Conservation (phyloP, 192 early-diverging fungal species). For the Dimargaris cristalligena region DNA sequence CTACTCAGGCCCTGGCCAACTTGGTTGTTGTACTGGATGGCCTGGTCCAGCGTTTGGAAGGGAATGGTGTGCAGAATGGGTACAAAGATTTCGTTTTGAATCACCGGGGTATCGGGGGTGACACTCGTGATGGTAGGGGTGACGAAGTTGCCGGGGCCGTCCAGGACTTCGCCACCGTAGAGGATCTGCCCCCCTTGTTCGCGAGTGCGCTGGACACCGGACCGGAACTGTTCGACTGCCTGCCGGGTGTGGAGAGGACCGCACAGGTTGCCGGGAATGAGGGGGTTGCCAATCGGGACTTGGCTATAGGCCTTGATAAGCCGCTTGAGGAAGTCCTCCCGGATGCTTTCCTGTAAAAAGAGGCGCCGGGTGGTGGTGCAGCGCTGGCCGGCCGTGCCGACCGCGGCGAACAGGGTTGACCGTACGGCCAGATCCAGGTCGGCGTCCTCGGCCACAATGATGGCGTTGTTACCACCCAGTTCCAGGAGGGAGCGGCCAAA, state of each 20-base stretch:
- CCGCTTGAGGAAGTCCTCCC: constrained; percentile 63
- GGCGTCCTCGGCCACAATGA: constrained; percentile 82
- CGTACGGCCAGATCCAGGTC: constrained; percentile 77
- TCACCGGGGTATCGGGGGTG: constrained; percentile 49
- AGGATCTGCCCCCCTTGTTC: constrained; percentile 74
- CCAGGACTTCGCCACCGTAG: constrained; percentile 62
- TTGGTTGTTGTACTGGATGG: constrained; percentile 73
- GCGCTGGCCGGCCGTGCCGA: constrained; percentile 89
- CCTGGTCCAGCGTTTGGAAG: constrained; percentile 62
- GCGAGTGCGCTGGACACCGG: constrained; percentile 62
- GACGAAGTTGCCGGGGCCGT: constrained; percentile 75
- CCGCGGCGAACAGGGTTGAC: constrained; percentile 80
- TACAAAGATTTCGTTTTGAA: constrained; percentile 89
- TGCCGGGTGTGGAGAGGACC: constrained; percentile 80
- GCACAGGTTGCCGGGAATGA: constrained; percentile 64
- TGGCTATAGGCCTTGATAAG: constrained; percentile 73
- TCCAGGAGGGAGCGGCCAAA: constrained; percentile 82
- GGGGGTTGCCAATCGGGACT: constrained; percentile 76
- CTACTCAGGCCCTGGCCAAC: constrained; percentile 78
- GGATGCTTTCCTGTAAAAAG: constrained; percentile 72
- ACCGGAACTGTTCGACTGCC: constrained; percentile 59
- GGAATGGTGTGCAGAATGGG: constrained; percentile 82
- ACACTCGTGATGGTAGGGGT: constrained; percentile 83
- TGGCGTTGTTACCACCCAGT: constrained; percentile 91
- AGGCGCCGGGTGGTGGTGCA: constrained; percentile 88